Evolutionary conservation across 2,329 filamentous ascomycete species (phyloP).

Genomic region (Stachybotrys chlorohalonatus): DNA sequence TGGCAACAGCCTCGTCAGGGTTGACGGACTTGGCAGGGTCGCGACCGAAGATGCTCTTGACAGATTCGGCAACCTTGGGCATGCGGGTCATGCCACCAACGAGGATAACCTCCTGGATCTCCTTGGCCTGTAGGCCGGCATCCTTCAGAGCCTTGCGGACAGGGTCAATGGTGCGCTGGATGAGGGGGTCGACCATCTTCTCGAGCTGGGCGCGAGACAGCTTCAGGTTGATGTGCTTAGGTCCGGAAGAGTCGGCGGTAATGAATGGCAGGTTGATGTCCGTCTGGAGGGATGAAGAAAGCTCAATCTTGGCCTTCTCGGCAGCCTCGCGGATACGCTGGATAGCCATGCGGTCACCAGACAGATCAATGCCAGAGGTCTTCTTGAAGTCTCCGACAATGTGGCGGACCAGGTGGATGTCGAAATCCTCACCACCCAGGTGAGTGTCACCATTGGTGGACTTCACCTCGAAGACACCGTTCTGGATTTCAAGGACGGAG

Average conservation of each 20-base stretch:
- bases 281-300: constrained; percentile 89
- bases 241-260: constrained; percentile 87
- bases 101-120: constrained; percentile 95
- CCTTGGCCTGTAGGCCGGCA: constrained; percentile 80
- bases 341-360: constrained; percentile 92
- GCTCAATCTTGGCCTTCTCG: constrained; percentile 98
- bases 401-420: constrained; percentile 89
- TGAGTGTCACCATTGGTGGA: constrained; percentile 98
- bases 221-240: constrained; percentile 98
- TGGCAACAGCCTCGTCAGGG: constrained; percentile 95
- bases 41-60: constrained; percentile 94
- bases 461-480: constrained; percentile 98
- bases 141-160: constrained; percentile 97
- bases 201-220: constrained; percentile 88
- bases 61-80: constrained; percentile 94
- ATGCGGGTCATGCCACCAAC: constrained; percentile 99
- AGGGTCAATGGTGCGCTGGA: constrained; percentile 77
- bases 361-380: constrained; percentile 84
- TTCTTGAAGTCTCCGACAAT: constrained; percentile 95
- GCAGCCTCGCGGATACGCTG: constrained; percentile 98
- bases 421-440: constrained; percentile 96
- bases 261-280: constrained; percentile 99
- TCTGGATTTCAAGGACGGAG: constrained; percentile 93
- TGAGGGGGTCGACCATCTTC: constrained; percentile 82
- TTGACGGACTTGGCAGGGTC: constrained; percentile 98